Percentiles rank a stretch among this genome's conserved stretches.
phyloP scores from a whole-genome alignment of 306 rosid genomes.

The Castanopsis chinensis region DNA sequence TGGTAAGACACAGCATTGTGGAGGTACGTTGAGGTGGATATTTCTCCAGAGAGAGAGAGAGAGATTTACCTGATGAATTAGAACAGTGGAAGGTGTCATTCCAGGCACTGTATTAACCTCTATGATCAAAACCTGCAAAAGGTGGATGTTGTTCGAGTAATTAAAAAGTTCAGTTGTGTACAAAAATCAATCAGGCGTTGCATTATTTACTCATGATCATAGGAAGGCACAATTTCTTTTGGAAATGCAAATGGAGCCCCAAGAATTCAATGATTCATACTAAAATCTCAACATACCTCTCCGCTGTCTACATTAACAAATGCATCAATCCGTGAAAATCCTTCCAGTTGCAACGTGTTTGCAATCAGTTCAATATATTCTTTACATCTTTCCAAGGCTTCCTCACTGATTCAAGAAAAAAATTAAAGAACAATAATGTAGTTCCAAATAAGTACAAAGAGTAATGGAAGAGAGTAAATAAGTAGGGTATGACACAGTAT shows the following conservation, averaged over 20 bases:
- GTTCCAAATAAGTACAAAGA: conserved; percentile 15
- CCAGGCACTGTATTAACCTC: conserved; percentile 99
- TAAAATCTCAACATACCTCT: conserved; percentile 50
- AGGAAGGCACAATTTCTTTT: neutral
- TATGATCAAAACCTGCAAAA: conserved; percentile 68
- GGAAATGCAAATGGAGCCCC: neutral
- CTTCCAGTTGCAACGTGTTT: conserved; percentile 77
- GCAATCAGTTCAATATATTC: conserved; percentile 69
- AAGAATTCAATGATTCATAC: neutral
- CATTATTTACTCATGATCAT: neutral
- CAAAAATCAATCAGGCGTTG: neutral
- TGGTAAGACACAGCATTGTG: neutral
- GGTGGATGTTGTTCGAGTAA: conserved; percentile 21
- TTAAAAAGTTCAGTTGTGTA: neutral
- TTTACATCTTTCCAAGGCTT: conserved; percentile 71
- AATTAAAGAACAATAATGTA: neutral
- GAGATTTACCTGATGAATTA: conserved; percentile 80
- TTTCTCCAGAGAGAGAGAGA: neutral
- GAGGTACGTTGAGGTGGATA: neutral
- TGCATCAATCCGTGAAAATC: conserved; percentile 94
- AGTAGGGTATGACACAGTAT: neutral
- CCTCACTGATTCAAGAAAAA: conserved; percentile 41
- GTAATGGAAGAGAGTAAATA: neutral
- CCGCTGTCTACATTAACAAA: conserved; percentile 85
- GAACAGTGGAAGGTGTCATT: conserved; percentile 96